Conservation (phyloP, 225 moss, liverwort and hornwort species). For the Ulota crispa region DNA sequence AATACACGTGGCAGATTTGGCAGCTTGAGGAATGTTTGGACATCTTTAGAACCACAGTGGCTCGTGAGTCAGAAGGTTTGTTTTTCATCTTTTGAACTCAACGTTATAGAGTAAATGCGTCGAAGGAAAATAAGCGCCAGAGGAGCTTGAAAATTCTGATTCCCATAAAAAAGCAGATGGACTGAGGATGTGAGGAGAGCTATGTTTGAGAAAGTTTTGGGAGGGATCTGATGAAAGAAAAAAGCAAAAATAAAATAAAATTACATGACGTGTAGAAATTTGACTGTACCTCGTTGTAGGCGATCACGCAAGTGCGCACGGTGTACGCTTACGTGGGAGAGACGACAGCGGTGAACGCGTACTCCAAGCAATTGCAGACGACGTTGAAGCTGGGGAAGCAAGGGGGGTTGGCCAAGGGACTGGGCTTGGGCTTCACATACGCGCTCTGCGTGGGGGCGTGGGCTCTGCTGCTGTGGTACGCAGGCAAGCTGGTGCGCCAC, state of each 20-base stretch:
- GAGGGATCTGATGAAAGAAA: neutral
- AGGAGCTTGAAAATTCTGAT: neutral
- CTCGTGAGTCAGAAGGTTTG: neutral
- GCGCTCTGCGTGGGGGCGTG: conserved; percentile 52
- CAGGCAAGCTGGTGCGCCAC: conserved; percentile 53
- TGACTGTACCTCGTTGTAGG: conserved; percentile 24
- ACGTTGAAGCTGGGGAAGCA: conserved; percentile 53
- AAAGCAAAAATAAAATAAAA: too few species aligned
- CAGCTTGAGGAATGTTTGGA: neutral
- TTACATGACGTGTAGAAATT: neutral
- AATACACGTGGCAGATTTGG: neutral
- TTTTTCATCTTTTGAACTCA: neutral
- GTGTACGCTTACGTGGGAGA: conserved; percentile 73
- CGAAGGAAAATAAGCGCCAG: neutral
- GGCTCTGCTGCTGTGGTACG: conserved; percentile 69
- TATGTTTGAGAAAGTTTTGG: neutral
- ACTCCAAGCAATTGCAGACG: conserved; percentile 44
- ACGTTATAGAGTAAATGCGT: neutral
- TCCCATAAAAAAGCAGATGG: neutral
- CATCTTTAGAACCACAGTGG: neutral
- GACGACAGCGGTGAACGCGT: conserved; percentile 38
- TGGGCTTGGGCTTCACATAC: conserved; percentile 60
- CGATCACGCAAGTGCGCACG: conserved; percentile 62
- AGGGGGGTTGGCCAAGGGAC: conserved; percentile 63
- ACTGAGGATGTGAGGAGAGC: neutral